Evolutionary conservation across 2,329 filamentous ascomycete species (phyloP).

Genomic region (Pseudogymnoascus sp.): DNA sequence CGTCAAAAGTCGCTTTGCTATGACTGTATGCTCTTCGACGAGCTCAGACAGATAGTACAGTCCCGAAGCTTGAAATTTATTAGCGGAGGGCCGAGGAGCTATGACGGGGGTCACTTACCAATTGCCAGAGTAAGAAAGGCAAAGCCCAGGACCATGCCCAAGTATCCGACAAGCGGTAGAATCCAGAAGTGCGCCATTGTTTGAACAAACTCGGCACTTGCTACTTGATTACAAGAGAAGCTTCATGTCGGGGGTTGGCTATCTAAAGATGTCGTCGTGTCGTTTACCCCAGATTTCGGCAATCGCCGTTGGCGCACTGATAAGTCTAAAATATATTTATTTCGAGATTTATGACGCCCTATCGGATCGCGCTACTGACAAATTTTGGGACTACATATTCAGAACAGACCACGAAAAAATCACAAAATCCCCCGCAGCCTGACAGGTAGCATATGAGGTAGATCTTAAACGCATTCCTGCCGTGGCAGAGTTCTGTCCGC

Average conservation of each 20-base stretch:
- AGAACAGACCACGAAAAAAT: neutral
- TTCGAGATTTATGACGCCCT: slow-evolving; percentile 8
- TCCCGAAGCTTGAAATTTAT: slow-evolving; percentile 61
- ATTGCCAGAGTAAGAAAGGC: slow-evolving; percentile 91
- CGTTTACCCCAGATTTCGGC: slow-evolving; percentile 7
- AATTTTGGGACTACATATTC: slow-evolving; percentile 1
- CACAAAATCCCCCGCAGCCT: neutral
- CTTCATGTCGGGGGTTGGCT: neutral
- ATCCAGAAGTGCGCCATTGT: slow-evolving; percentile 62
- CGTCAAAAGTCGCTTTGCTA: slow-evolving; percentile 79
- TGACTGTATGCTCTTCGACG: slow-evolving; percentile 93
- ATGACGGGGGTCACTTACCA: slow-evolving; percentile 41
- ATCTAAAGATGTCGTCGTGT: slow-evolving; percentile 3
- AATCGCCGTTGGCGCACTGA: slow-evolving; percentile 6
- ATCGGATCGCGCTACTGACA: neutral
- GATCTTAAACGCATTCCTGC: slow-evolving; percentile 12
- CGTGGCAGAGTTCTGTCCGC: slow-evolving; percentile 22
- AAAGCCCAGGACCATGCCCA: slow-evolving; percentile 82
- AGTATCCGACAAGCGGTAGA: slow-evolving; percentile 81
- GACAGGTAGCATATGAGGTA: neutral
- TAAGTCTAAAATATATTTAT: slow-evolving; percentile 9
- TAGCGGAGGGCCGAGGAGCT: slow-evolving; percentile 2
- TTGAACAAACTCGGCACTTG: slow-evolving; percentile 24
- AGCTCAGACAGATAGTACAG: slow-evolving; percentile 97
- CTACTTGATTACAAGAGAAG: neutral